Percentiles rank a stretch among this genome's conserved stretches.
Evolutionary conservation across 345 rosid genomes (phyloP).

Genomic region (Eucalyptus globulus): DNA sequence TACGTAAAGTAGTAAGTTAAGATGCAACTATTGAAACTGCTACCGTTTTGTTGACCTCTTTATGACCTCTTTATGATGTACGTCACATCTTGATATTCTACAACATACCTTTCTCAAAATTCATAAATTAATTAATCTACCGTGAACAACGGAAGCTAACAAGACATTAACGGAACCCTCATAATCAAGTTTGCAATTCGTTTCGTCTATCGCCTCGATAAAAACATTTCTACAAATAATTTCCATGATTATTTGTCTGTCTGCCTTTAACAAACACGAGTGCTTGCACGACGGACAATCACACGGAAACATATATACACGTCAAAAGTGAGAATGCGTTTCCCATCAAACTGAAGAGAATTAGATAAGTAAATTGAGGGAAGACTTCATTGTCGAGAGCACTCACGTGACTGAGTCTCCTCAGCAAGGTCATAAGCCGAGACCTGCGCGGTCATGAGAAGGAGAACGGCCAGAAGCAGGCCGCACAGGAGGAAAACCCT

Average conservation of each 20-base stretch:
- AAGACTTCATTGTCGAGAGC: not conserved
- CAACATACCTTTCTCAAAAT: not conserved
- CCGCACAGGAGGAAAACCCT: not conserved
- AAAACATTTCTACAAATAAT: not conserved
- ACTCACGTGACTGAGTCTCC: not conserved
- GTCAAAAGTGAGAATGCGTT: not conserved
- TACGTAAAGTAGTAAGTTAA: not conserved
- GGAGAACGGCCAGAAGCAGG: not conserved
- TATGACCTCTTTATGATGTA: not conserved
- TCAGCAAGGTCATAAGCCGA: conserved; percentile 7
- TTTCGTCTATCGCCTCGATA: too few species aligned
- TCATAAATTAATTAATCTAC: not conserved
- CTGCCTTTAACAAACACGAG: not conserved
- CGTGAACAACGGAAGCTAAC: not conserved
- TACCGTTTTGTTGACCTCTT: not conserved
- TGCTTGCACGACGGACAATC: not conserved
- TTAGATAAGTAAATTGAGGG: not conserved
- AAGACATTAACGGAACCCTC: not conserved
- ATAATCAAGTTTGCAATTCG: not conserved
- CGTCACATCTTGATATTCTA: not conserved
- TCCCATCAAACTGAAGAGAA: not conserved
- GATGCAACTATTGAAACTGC: not conserved
- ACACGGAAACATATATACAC: not conserved
- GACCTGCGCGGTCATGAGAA: not conserved
- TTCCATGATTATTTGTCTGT: not conserved